Evolutionary conservation across 2,329 filamentous ascomycete genomes (phyloP), one percentile per base, ranked within the genome.

Genomic region (Alternaria viburni): DNA sequence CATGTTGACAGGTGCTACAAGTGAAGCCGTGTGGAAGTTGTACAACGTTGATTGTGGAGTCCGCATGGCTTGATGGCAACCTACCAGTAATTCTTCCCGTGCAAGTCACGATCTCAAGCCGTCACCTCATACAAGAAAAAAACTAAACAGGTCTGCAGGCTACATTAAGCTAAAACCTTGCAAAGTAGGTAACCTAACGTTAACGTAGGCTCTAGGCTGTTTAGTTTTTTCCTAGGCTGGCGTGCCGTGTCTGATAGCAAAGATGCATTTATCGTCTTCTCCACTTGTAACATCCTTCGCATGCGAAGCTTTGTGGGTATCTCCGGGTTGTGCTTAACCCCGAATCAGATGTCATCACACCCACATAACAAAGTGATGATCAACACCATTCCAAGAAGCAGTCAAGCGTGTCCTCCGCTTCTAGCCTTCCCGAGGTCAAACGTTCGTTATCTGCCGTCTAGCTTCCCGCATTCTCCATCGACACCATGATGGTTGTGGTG

Each of bases 401-500:
- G 17, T 32, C 28, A 17, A 41, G n/a, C 5, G 5, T 17, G 36
- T 17, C 15, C 9, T 41, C 9, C n/a, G 36, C 36, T 41, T 2
- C n/a, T 17, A 41, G 36, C 8, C 8, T 41, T 41, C 9, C 36
- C 36, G n/a, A 41, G n/a, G 19, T 3, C 28, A 51, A n/a, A 21
- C 8, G 17, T 51, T n/a, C 5, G 19, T 10, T 23, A 23, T n/a
- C 49, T 51, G n/a, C 19, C 28, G 9, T 51, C 28, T 51, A 36
- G 4, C 13, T 23, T 45, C 26, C 13, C 13, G 21, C 19, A 11
- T 32, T 30, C 41, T 50, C 55, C 26, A 41, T 46, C 30, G 55
- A 57, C 23, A 54, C 51, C 51, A 15, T 25, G 32, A 54, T 59
- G 36, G 57, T 32, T 45, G 23, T 30, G 17, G 41, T 25, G 19